Evolutionary conservation across 345 rosid genomes (phyloP).

Genomic region (Tarenaya hassleriana): DNA sequence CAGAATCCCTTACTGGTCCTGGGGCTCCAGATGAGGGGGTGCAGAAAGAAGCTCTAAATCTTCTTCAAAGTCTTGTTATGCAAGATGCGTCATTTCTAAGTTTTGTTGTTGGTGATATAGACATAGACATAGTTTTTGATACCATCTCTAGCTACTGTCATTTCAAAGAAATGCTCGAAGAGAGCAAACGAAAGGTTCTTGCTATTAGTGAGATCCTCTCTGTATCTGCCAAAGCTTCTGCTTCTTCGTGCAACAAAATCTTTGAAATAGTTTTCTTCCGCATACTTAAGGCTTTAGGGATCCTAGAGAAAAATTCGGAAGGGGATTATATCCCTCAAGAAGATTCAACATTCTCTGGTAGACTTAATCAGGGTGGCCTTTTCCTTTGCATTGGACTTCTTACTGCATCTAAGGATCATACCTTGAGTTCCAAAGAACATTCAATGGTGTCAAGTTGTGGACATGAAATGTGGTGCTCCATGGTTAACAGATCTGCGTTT

Average conservation of each 20-base stretch:
- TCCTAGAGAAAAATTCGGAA: slow-evolving; percentile 31
- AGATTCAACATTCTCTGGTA: slow-evolving; percentile 27
- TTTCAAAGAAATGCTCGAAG: slow-evolving; percentile 38
- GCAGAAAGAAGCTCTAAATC: slow-evolving; percentile 51
- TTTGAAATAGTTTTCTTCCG: slow-evolving; percentile 46
- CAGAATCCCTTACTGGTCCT: slow-evolving; percentile 41
- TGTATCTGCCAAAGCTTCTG: slow-evolving; percentile 58
- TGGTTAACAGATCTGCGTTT: slow-evolving; percentile 43
- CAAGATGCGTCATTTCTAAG: slow-evolving; percentile 48
- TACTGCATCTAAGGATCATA: slow-evolving; percentile 60
- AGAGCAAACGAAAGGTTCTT: slow-evolving; percentile 51
- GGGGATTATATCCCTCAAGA: slow-evolving; percentile 27
- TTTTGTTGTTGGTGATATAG: slow-evolving; percentile 51
- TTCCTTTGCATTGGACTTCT: slow-evolving; percentile 66
- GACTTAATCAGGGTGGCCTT: slow-evolving; percentile 53
- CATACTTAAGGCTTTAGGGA: slow-evolving; percentile 51
- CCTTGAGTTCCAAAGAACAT: slow-evolving; percentile 25
- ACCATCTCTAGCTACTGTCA: slow-evolving; percentile 37
- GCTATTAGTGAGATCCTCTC: slow-evolving; percentile 57
- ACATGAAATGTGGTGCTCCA: slow-evolving; percentile 43
- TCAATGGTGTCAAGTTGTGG: slow-evolving; percentile 21
- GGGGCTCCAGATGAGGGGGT: slow-evolving; percentile 41
- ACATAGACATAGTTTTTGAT: slow-evolving; percentile 46
- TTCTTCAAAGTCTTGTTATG: slow-evolving; percentile 48
- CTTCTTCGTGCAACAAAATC: slow-evolving; percentile 52